A percentile compares a stretch with the other conserved stretches of the same genome.
Evolutionary conservation across 306 rosid genomes (phyloP).

Genomic region (Fragaria vesca): DNA sequence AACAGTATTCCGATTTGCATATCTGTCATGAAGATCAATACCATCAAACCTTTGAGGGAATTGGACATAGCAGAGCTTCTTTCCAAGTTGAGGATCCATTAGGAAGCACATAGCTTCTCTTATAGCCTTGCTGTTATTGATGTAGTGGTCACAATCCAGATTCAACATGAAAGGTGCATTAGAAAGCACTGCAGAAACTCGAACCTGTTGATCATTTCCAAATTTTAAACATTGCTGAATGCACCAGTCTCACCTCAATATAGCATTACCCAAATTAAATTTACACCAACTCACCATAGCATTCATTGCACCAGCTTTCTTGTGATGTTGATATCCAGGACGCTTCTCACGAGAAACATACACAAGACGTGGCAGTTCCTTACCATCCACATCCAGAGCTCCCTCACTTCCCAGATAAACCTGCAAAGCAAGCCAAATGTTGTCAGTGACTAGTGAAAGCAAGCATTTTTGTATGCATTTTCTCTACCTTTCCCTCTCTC

Average conservation of each 20-base stretch:
- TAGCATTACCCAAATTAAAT: constrained; percentile 5
- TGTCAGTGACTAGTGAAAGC: neutral
- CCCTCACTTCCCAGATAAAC: constrained; percentile 86
- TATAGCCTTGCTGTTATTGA: constrained; percentile 85
- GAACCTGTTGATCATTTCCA: constrained; percentile 52
- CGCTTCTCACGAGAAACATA: constrained; percentile 93
- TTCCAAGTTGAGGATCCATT: constrained; percentile 86
- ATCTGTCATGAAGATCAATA: constrained; percentile 70
- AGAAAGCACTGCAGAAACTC: constrained; percentile 92
- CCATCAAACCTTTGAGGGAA: constrained; percentile 92
- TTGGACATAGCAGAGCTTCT: constrained; percentile 78
- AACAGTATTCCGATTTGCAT: constrained; percentile 73
- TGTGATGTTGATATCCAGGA: constrained; percentile 72
- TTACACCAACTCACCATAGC: constrained; percentile 61
- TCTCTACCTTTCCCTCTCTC: neutral
- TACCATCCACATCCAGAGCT: constrained; percentile 76
- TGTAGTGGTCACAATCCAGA: constrained; percentile 96
- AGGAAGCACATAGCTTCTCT: constrained; percentile 97
- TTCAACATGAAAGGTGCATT: constrained; percentile 95
- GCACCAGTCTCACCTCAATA: neutral
- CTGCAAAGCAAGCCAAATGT: constrained; percentile 35
- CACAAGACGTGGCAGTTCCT: constrained; percentile 74
- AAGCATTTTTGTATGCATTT: neutral
- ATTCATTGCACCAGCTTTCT: constrained; percentile 96
- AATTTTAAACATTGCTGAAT: constrained; percentile 15